Evolutionary conservation across 2,329 filamentous ascomycete species (phyloP).

Genomic region (Diaporthe sp.): DNA sequence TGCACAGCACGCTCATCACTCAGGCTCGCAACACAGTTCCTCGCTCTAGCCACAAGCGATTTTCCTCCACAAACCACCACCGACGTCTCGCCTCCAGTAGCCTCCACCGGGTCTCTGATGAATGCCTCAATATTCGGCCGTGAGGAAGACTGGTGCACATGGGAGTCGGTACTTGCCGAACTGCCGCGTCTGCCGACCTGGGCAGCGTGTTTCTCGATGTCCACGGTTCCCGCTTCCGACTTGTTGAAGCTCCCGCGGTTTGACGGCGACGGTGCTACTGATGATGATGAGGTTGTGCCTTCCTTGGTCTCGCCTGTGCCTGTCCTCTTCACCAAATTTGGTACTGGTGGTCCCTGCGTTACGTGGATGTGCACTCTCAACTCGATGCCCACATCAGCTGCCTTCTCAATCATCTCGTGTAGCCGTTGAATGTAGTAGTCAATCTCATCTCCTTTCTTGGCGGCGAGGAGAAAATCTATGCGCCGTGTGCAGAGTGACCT

Average conservation of each 20-base stretch:
- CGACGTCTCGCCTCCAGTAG: constrained; percentile 72
- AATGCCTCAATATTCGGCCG: constrained; percentile 67
- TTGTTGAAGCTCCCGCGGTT: constrained; percentile 40
- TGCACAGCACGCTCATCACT: constrained; percentile 75
- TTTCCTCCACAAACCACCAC: constrained; percentile 73
- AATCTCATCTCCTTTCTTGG: constrained; percentile 66
- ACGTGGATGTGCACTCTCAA: constrained; percentile 68
- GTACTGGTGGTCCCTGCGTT: constrained; percentile 53
- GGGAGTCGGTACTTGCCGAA: constrained; percentile 52
- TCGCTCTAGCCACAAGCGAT: constrained; percentile 65
- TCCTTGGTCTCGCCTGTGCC: constrained; percentile 43
- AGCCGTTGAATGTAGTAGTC: constrained; percentile 68
- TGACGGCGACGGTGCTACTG: background rate
- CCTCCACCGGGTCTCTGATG: constrained; percentile 68
- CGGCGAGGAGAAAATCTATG: constrained; percentile 67
- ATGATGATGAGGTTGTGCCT: constrained; percentile 47
- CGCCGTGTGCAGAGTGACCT: constrained; percentile 63
- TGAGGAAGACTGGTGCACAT: constrained; percentile 60
- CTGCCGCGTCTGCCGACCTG: constrained; percentile 40
- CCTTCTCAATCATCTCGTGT: constrained; percentile 59
- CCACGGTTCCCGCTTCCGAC: constrained; percentile 39
- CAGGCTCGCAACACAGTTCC: constrained; percentile 68
- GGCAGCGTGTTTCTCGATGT: constrained; percentile 48
- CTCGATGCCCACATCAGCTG: constrained; percentile 61
- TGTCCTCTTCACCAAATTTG: constrained; percentile 45